These are phyloP conservation scores for Boletus patriciae DNA, from an alignment of 768 basidiomycete genomes.

Conservation along the genomic window DNA sequence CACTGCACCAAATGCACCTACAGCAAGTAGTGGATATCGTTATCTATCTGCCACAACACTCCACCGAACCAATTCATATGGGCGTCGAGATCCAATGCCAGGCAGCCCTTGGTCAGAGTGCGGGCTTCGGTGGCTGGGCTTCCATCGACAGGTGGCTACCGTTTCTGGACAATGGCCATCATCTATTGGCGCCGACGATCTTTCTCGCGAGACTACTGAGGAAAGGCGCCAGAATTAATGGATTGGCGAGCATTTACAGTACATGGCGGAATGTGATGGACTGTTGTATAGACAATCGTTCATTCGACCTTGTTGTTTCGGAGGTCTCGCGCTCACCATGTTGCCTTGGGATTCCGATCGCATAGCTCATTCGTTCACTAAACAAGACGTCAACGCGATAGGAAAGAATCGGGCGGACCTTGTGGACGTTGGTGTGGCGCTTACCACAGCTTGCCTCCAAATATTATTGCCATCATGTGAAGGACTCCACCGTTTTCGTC, in stretches of 20 bases:
- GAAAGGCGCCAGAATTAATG: background rate
- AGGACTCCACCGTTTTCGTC: background rate
- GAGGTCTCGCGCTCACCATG: background rate
- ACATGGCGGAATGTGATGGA: background rate
- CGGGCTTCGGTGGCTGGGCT: background rate
- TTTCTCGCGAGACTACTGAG: background rate
- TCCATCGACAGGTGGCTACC: background rate
- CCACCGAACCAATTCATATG: background rate
- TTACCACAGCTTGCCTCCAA: conserved; percentile 4
- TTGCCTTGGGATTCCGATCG: background rate
- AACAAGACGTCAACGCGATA: background rate
- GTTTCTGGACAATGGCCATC: background rate
- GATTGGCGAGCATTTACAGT: background rate
- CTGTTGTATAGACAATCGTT: background rate
- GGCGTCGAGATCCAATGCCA: background rate
- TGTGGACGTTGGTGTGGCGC: conserved; percentile 14
- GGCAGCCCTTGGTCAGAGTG: background rate
- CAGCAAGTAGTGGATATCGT: background rate
- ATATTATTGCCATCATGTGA: background rate
- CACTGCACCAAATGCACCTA: background rate
- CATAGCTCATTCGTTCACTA: background rate
- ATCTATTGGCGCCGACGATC: background rate
- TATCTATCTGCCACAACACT: background rate
- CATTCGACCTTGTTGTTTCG: background rate
- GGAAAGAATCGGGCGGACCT: background rate